Percentiles rank a stretch among this genome's conserved stretches.
Conservation (phyloP, 805 yeast species). For the Wickerhamomyces canadensis region DNA sequence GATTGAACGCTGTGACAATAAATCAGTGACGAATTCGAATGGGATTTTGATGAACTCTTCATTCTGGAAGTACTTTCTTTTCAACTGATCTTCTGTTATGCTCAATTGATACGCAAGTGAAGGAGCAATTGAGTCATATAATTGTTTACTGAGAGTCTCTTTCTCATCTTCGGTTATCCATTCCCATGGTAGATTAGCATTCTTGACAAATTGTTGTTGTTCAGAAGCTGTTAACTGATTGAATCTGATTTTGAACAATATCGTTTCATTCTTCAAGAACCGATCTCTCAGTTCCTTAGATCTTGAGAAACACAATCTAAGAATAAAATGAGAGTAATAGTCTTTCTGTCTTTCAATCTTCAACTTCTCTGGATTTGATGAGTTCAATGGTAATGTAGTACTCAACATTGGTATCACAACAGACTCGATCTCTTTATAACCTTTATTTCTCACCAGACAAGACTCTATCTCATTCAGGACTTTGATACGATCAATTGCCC, state of each 20-base stretch:
- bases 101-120: slow-evolving; percentile 29
- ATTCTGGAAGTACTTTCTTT: slow-evolving; percentile 41
- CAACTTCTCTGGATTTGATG: slow-evolving; percentile 29
- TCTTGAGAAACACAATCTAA: slow-evolving; percentile 86
- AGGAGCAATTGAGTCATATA: slow-evolving; percentile 50
- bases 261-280: slow-evolving; percentile 71
- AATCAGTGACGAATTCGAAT: slow-evolving; percentile 76
- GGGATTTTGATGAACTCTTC: slow-evolving; percentile 81
- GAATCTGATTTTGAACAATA: slow-evolving; percentile 70
- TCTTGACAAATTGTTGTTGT: slow-evolving; percentile 62
- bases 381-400: slow-evolving; percentile 58
- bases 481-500: slow-evolving; percentile 91
- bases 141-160: slow-evolving; percentile 35
- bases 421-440: slow-evolving; percentile 58
- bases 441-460: slow-evolving; percentile 57
- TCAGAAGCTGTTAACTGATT: slow-evolving; percentile 56
- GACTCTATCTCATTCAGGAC: slow-evolving; percentile 82
- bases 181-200: slow-evolving; percentile 67
- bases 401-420: slow-evolving; percentile 61
- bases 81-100: slow-evolving; percentile 38
- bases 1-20: slow-evolving; percentile 69
- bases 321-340: slow-evolving; percentile 84
- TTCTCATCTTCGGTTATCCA: slow-evolving; percentile 62
- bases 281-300: slow-evolving; percentile 76
- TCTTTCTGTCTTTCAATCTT: slow-evolving; percentile 66